Evolutionary conservation across 2,329 filamentous ascomycete species (phyloP), one percentile per base, ranked within the genome.

Genomic region (Salinomyces thailandicus): DNA sequence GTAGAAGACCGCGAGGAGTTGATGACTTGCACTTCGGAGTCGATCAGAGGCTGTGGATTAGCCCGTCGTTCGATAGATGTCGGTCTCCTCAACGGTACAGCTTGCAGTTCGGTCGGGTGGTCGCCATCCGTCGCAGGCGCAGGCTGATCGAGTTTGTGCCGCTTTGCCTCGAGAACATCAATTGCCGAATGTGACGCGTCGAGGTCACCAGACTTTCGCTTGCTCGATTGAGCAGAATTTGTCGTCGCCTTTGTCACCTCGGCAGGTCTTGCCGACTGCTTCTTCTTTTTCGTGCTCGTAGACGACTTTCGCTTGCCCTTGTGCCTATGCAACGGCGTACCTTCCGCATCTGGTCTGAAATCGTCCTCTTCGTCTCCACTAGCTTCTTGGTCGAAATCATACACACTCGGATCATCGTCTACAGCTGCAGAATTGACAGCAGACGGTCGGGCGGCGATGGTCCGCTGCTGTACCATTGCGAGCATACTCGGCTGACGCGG

Each of bases 341-440:
- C 79, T 59, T 81, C 77, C 18, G 75, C 77, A 38, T 82, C 77
- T 0, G 70, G 79, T 35, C 64, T 69, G 51, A 75, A 79, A 46
- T 62, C 57, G 7, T 54, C 53, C 26, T 55, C 54, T n/a, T 52
- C 51, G 30, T 44, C 46, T n/a, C 28, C 34, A 12, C 31, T 38
- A 19, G 43, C 44, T 12, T 47, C 53, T 12, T 57, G 41, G 34
- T 54, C 51, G 32, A 49, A 54, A 26, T 26, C 22, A n/a, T 9
- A 26, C 17, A 47, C 38, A 34, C 45, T 55, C 13, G 45, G 39
- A 34, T 57, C 49, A 16, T 59, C 51, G 13, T 62, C 59, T 19
- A 72, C 68, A 15, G 72, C 63, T n/a, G 24, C 16, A 8, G 42
- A 32, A 18, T 46, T 33, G 2, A 44, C 36, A 18, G 42, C 42